Evolutionary conservation across 1,284 basidiomycete species (phyloP).

Genomic region (Stygiomarasmius scandens): DNA sequence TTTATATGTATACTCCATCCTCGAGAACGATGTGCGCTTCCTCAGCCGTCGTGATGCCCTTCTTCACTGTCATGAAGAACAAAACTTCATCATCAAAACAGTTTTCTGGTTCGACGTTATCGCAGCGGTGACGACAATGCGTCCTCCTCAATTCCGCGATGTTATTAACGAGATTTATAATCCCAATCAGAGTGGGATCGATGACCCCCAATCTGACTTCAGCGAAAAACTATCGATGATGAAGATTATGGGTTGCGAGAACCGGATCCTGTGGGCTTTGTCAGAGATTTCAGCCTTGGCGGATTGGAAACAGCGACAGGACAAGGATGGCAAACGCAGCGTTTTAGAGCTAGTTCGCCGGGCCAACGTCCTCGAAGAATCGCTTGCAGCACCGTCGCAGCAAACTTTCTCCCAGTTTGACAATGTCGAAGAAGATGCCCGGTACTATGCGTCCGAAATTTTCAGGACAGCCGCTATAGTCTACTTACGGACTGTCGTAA

Average conservation of each 20-base stretch:
- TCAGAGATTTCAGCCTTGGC: slow-evolving; percentile 72
- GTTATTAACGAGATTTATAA: slow-evolving; percentile 62
- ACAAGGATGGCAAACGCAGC: slow-evolving; percentile 47
- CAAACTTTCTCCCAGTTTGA: neutral
- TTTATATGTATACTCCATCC: slow-evolving; percentile 50
- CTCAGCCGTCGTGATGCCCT: slow-evolving; percentile 49
- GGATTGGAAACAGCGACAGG: slow-evolving; percentile 59
- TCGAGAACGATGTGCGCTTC: slow-evolving; percentile 34
- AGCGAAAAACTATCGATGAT: slow-evolving; percentile 61
- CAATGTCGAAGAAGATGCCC: slow-evolving; percentile 29
- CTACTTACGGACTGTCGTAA: slow-evolving; percentile 73
- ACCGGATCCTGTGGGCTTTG: slow-evolving; percentile 73
- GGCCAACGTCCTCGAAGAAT: slow-evolving; percentile 54
- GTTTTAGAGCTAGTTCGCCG: slow-evolving; percentile 58
- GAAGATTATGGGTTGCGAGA: slow-evolving; percentile 83
- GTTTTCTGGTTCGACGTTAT: slow-evolving; percentile 87
- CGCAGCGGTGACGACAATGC: slow-evolving; percentile 67
- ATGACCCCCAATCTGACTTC: slow-evolving; percentile 32
- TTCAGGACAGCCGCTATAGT: slow-evolving; percentile 75
- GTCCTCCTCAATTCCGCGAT: slow-evolving; percentile 57
- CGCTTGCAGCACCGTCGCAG: slow-evolving; percentile 1
- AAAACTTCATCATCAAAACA: slow-evolving; percentile 75
- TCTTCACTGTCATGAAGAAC: slow-evolving; percentile 45
- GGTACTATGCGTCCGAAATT: slow-evolving; percentile 61
- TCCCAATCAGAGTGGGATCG: slow-evolving; percentile 39